Conservation (phyloP, 345 rosid species). For the Salix viminalis region DNA sequence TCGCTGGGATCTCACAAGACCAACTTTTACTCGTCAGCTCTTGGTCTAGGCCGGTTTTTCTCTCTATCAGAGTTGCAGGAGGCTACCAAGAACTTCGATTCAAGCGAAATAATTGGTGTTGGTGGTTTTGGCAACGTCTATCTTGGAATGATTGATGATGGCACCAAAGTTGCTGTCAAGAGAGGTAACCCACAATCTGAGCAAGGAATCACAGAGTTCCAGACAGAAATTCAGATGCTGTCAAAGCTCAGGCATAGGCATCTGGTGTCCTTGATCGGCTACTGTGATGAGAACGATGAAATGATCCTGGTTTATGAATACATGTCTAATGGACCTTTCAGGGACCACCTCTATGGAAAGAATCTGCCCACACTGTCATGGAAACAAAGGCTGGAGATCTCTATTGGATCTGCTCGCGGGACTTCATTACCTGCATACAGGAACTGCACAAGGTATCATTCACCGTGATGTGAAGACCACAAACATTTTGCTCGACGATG, state of each 20-base stretch:
- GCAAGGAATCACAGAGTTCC: conserved; percentile 79
- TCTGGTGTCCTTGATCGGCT: conserved; percentile 75
- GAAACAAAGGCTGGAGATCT: conserved; percentile 76
- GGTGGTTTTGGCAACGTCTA: conserved; percentile 88
- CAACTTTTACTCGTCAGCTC: conserved; percentile 46
- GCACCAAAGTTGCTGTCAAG: conserved; percentile 72
- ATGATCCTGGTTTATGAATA: conserved; percentile 81
- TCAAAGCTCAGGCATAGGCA: conserved; percentile 85
- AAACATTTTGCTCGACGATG: conserved; percentile 69
- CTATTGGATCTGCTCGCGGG: conserved; percentile 76
- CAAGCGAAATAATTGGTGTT: conserved; percentile 59
- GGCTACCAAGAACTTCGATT: conserved; percentile 64
- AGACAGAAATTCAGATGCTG: conserved; percentile 82
- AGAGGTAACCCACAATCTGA: conserved; percentile 87
- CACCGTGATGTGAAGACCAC: conserved; percentile 85
- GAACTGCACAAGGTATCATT: conserved; percentile 87
- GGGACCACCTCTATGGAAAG: conserved; percentile 74
- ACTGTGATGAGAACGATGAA: conserved; percentile 69
- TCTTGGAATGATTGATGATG: conserved; percentile 55
- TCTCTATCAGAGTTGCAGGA: conserved; percentile 67
- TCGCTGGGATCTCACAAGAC: conserved; percentile 50
- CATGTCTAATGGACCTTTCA: conserved; percentile 77
- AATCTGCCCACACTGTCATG: conserved; percentile 57
- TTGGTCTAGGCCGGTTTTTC: conserved; percentile 67
- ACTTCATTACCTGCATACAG: conserved; percentile 80